Conservation (phyloP, 305 asterid genomes). For the Monarda citriodora region DNA sequence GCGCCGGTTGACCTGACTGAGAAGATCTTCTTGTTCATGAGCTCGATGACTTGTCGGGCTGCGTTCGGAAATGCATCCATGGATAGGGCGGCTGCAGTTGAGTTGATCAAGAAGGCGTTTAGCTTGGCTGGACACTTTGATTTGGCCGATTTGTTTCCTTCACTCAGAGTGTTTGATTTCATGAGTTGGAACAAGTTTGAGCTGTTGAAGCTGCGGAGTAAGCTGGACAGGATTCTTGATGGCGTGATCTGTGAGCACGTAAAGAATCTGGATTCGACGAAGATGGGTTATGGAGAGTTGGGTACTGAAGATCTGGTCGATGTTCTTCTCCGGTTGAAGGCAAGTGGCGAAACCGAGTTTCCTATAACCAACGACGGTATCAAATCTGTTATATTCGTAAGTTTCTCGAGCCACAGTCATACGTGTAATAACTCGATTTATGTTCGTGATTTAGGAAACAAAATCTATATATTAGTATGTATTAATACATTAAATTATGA, state of each 20-base stretch:
- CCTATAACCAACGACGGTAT: constrained; percentile 25
- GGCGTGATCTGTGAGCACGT: constrained; percentile 13
- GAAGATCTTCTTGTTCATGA: constrained; percentile 24
- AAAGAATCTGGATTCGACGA: background rate
- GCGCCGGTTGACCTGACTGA: constrained; percentile 18
- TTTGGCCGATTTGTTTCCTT: constrained; percentile 33
- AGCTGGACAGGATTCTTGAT: constrained; percentile 25
- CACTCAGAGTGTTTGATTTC: constrained; percentile 11
- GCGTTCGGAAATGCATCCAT: constrained; percentile 19
- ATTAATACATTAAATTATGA: too few species aligned
- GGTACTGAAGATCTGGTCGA: constrained; percentile 33
- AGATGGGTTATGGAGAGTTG: constrained; percentile 22
- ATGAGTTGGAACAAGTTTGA: constrained; percentile 23
- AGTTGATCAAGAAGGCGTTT: constrained; percentile 24
- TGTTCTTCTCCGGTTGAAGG: constrained; percentile 29
- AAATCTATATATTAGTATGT: too few species aligned
- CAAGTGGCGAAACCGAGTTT: constrained; percentile 12
- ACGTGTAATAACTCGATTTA: too few species aligned
- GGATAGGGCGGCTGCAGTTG: constrained; percentile 19
- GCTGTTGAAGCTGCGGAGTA: constrained; percentile 18
- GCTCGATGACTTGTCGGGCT: constrained; percentile 30
- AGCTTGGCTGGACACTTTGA: constrained; percentile 22
- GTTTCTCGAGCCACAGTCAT: constrained; percentile 12
- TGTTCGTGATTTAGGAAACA: too few species aligned
- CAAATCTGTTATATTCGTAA: constrained; percentile 29